phyloP scores from a whole-genome alignment of 306 rosid genomes.

The Rosa persica region DNA sequence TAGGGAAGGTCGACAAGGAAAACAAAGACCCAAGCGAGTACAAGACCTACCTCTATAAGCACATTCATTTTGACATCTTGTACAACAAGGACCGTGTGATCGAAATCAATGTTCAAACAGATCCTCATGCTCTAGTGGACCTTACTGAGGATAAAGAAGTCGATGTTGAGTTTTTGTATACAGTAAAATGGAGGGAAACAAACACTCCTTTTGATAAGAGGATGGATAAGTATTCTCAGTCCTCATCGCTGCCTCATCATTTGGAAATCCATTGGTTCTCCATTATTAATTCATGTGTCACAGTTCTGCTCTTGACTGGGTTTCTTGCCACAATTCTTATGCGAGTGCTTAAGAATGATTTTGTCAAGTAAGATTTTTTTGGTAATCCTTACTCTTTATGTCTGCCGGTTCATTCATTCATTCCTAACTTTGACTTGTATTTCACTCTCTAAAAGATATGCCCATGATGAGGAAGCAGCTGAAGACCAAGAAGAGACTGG shows the following conservation, averaged over 20 bases:
- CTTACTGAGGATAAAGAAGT: slow-evolving; percentile 70
- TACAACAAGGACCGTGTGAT: slow-evolving; percentile 79
- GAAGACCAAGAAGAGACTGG: slow-evolving; percentile 59
- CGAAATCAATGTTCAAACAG: slow-evolving; percentile 61
- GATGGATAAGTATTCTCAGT: slow-evolving; percentile 75
- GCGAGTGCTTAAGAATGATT: slow-evolving; percentile 92
- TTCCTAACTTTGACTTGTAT: not conserved
- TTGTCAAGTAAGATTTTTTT: slow-evolving; percentile 67
- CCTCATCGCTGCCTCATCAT: slow-evolving; percentile 76
- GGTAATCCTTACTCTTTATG: not conserved
- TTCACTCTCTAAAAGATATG: slow-evolving; percentile 33
- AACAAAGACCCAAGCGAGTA: slow-evolving; percentile 72
- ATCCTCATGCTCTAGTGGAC: slow-evolving; percentile 59
- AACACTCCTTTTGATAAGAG: slow-evolving; percentile 71
- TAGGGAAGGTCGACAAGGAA: slow-evolving; percentile 75
- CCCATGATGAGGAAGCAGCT: slow-evolving; percentile 56
- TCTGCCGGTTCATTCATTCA: slow-evolving; percentile 3
- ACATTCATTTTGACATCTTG: slow-evolving; percentile 67
- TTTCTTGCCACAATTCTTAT: slow-evolving; percentile 77
- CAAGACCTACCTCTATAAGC: slow-evolving; percentile 68
- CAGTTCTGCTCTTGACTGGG: slow-evolving; percentile 83
- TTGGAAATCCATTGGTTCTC: slow-evolving; percentile 95
- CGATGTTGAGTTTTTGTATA: slow-evolving; percentile 58
- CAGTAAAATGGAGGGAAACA: slow-evolving; percentile 84
- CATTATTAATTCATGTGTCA: slow-evolving; percentile 82